Evolutionary conservation across 768 basidiomycete species (phyloP), one percentile per base, ranked within the genome.

Genomic region (Mycena chlorophos): DNA sequence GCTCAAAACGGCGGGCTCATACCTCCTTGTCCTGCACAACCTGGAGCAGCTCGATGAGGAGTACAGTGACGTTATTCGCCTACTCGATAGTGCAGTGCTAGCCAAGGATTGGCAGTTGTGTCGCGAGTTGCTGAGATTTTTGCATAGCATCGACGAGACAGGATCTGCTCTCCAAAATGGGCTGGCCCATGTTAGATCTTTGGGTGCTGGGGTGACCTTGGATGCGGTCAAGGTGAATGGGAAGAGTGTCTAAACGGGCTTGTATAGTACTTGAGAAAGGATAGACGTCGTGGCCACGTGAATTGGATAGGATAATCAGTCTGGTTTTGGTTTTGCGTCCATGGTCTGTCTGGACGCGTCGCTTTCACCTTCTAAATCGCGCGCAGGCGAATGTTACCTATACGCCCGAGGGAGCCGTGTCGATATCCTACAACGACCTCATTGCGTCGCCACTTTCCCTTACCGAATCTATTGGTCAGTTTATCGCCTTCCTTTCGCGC

Each of bases 11-110:
- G 96, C 96, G 0, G 86, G 88, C 20, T 94, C 92, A 5, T 98
- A 98, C 71, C 80, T 99, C 10, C 79, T 99, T 26, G 94, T 98
- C 2, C 74, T 99, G 49, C 95, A 98, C 67, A 94, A 90, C 63
- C 80, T 98, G 50, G 95, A 98, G 66, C 91, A 94, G 57, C 75
- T 93, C 48, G 89, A 94, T 61, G 88, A 89, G 66, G 73, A 83
- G 64, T 84, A 85, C 65, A 80, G 78, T 30, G 92, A 98, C 64
- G 93, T 89, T 3, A 81, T 93, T 23, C 82, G 91, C 31, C 76
- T 99, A 22, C 74, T 99, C 49, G 82, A 81, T 46, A 81, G 80
- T 54, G 94, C 94, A 6, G 78, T 92, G 19, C 81, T 82, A 5
- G 84, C 80, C 3, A 83, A 88, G 57, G 93, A 97, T 49, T 97